Conservation (phyloP, 2,329 filamentous ascomycete genomes). For the Calcarisporium arbuscula region DNA sequence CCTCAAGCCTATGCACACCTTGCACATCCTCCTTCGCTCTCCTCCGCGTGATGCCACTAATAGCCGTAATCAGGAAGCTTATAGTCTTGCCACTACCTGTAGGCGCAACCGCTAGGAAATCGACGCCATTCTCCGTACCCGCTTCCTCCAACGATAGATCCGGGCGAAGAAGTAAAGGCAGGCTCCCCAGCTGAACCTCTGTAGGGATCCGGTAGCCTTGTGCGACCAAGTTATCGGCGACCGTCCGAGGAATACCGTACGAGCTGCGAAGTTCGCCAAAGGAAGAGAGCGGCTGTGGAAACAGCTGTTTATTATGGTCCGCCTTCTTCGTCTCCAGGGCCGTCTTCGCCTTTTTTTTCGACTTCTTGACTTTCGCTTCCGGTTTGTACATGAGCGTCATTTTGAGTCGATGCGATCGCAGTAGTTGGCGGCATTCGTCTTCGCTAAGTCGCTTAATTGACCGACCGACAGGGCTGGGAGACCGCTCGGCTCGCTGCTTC, state of each 20-base stretch:
- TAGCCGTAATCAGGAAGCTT: constrained; percentile 81
- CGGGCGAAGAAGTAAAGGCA: constrained; percentile 68
- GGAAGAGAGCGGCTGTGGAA: constrained; percentile 70
- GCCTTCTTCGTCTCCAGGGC: constrained; percentile 40
- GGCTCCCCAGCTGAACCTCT: constrained; percentile 82
- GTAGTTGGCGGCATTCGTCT: constrained; percentile 65
- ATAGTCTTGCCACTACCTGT: constrained; percentile 97
- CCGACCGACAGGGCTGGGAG: constrained; percentile 19
- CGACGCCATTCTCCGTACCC: constrained; percentile 39
- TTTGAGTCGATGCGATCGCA: constrained; percentile 79
- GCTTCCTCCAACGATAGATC: constrained; percentile 39
- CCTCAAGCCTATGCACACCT: constrained; percentile 47
- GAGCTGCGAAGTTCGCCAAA: constrained; percentile 66
- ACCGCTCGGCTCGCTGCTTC: constrained; percentile 18
- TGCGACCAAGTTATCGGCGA: constrained; percentile 73
- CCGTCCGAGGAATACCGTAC: constrained; percentile 66
- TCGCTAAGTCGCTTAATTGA: constrained; percentile 45
- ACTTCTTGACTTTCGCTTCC: constrained; percentile 44
- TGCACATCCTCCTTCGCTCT: constrained; percentile 37
- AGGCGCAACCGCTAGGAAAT: constrained; percentile 84
- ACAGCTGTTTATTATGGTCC: constrained; percentile 56
- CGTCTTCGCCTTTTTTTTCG: constrained; percentile 48
- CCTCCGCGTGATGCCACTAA: constrained; percentile 65
- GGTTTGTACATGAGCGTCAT: constrained; percentile 64
- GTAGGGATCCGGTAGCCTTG: constrained; percentile 86